Base-by-base conservation (phyloP, 2,329 filamentous ascomycete species). In the Pseudocercospora macadamiae region DNA sequence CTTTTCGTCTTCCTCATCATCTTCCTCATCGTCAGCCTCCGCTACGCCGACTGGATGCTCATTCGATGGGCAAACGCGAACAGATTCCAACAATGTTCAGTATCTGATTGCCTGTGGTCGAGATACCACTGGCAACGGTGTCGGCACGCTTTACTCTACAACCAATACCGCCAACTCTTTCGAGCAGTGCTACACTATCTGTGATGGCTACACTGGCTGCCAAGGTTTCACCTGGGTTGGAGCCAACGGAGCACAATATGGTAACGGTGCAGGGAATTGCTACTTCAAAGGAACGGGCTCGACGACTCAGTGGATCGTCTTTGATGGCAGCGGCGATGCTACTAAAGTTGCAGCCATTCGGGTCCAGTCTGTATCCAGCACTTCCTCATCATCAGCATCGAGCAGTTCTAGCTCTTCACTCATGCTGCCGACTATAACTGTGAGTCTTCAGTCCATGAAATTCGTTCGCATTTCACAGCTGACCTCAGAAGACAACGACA, bases 171-270 rank as follows among this genome's bases (percentile, higher is more conserved):
- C 6, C 6, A 32, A 32, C 28, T 32, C 28, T 7, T 58, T 47
- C 32, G 52, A 25, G n/a, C 28, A 42, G 14, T 59, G 57, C 26
- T 42, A 47, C n/a, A 21, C 39, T 6, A 23, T 54, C 3, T 58
- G 55, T 30, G 49, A 48, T 37, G 21, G 9, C 18, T 34, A 23
- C n/a, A n/a, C 37, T 12, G 32, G 44, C n/a, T 58, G 55, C 19
- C 39, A 51, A n/a, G 55, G 55, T 21, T 48, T 54, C 49, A 39
- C 45, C 8, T 58, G 55, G 55, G 14, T 16, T 21, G 55, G 55
- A n/a, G 34, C 30, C 16, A 42, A 58, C 36, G 55, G 51, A 19
- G 34, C 36, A 23, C n/a, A 21, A 18, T 48, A 49, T 18, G 55
- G 55, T 16, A 28, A 44, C 26, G 55, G 55, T 6, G 12, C 55